Conservation (phyloP, 2,329 filamentous ascomycete species). For the Fusarium robinianum region DNA sequence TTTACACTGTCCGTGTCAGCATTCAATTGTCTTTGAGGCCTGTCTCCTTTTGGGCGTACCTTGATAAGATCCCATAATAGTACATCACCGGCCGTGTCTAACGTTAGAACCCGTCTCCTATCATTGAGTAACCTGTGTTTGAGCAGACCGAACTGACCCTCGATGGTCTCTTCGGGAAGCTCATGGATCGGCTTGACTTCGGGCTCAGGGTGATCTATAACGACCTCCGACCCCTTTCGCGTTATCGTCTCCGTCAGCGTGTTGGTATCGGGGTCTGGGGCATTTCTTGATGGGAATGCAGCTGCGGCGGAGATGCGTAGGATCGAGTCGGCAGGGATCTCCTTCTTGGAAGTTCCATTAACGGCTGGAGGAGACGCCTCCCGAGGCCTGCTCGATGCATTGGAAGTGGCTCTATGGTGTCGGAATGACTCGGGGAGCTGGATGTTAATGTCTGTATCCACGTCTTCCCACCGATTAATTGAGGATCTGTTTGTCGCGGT, state of each 20-base stretch:
- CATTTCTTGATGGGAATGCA: constrained; percentile 65
- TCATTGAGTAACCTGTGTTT: constrained; percentile 94
- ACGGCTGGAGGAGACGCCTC: constrained; percentile 41
- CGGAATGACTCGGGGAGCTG: constrained; percentile 63
- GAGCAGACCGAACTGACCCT: constrained; percentile 92
- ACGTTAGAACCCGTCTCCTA: constrained; percentile 81
- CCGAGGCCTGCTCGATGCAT: constrained; percentile 45
- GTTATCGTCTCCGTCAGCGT: constrained; percentile 50
- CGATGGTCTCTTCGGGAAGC: constrained; percentile 78
- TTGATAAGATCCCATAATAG: constrained; percentile 91
- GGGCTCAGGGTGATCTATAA: constrained; percentile 36
- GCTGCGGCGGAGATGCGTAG: constrained; percentile 85
- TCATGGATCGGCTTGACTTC: constrained; percentile 65
- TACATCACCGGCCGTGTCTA: constrained; percentile 95
- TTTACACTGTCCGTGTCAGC: constrained; percentile 63
- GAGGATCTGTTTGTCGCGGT: constrained; percentile 88
- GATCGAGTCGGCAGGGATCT: constrained; percentile 77
- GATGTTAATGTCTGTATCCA: constrained; percentile 76
- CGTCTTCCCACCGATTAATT: constrained; percentile 88
- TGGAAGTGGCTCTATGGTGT: constrained; percentile 53
- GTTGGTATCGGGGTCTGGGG: constrained; percentile 60
- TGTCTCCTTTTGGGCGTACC: constrained; percentile 62
- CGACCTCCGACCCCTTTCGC: constrained; percentile 46
- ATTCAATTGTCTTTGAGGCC: too few relatives aligned
- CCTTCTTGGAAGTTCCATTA: constrained; percentile 53